These are phyloP conservation scores for Suillus subluteus DNA, from an alignment of 768 basidiomycete species.

Conservation along the genomic window DNA sequence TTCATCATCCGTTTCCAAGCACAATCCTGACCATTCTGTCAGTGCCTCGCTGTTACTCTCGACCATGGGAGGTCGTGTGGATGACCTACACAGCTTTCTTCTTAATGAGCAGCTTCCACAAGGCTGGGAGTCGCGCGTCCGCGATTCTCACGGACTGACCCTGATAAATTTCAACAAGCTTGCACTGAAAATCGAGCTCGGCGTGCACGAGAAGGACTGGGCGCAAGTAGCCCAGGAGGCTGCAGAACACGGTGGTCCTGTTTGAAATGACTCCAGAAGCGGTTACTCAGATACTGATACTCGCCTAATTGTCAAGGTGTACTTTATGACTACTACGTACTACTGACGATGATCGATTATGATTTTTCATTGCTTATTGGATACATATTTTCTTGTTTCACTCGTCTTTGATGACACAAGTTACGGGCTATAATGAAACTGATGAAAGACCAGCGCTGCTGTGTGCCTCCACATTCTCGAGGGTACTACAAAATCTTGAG, in stretches of 20 bases:
- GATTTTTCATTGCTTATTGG: neutral
- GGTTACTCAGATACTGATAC: neutral
- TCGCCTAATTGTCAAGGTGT: neutral
- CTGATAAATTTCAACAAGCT: slow-evolving; percentile 2
- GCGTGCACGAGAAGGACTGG: slow-evolving; percentile 4
- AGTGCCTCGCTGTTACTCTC: neutral
- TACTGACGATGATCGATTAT: neutral
- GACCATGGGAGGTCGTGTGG: neutral
- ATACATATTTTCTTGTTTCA: neutral
- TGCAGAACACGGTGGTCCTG: neutral
- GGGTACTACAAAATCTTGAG: neutral
- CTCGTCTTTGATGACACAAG: neutral
- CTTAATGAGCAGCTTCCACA: neutral
- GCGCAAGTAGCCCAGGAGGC: neutral
- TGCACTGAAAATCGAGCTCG: neutral
- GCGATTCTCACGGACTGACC: neutral
- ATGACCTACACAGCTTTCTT: neutral
- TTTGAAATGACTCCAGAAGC: neutral
- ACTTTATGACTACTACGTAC: neutral
- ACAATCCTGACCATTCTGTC: neutral
- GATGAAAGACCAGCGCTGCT: neutral
- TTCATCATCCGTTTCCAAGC: neutral
- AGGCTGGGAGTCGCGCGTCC: slow-evolving; percentile 1
- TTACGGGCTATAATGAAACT: neutral
- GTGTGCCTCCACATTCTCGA: neutral